phyloP scores from a whole-genome alignment of 2,329 filamentous ascomycete genomes.

The Paraconiothyrium sp. region DNA sequence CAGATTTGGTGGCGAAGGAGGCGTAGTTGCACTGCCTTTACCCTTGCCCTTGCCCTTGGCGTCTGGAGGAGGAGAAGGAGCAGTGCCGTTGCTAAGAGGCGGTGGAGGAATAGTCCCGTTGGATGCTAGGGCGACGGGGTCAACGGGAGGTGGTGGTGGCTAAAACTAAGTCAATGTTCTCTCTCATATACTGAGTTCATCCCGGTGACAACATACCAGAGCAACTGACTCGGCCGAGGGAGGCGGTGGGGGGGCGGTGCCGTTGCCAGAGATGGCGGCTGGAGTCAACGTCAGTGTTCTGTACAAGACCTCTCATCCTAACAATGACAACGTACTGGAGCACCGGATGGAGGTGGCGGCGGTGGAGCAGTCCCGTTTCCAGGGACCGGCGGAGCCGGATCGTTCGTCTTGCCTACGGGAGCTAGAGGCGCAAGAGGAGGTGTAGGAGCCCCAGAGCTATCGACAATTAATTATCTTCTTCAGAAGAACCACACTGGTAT shows the following conservation, averaged over 20 bases:
- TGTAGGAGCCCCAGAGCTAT: too few relatives aligned
- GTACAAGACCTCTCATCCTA: background rate
- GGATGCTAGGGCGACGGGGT: background rate
- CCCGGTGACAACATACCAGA: background rate
- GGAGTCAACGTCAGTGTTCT: background rate
- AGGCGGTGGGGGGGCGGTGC: background rate
- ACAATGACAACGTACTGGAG: background rate
- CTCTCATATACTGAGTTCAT: too few relatives aligned
- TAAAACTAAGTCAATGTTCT: background rate
- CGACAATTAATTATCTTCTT: too few relatives aligned
- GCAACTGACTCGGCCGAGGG: background rate
- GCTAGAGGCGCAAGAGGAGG: background rate
- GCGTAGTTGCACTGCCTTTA: background rate
- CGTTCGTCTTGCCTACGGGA: too few relatives aligned
- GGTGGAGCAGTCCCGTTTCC: background rate
- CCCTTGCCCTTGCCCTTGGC: slow-evolving; percentile 5
- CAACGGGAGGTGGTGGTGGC: background rate
- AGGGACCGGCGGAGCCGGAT: background rate
- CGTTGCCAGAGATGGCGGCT: background rate
- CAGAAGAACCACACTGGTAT: too few relatives aligned
- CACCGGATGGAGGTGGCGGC: background rate
- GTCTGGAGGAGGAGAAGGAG: background rate
- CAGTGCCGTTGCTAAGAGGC: too few relatives aligned
- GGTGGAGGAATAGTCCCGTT: background rate
- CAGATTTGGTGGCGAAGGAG: background rate